These are phyloP conservation scores for Begonia peltatifolia DNA, from an alignment of 306 rosid genomes.

Conservation along the genomic window DNA sequence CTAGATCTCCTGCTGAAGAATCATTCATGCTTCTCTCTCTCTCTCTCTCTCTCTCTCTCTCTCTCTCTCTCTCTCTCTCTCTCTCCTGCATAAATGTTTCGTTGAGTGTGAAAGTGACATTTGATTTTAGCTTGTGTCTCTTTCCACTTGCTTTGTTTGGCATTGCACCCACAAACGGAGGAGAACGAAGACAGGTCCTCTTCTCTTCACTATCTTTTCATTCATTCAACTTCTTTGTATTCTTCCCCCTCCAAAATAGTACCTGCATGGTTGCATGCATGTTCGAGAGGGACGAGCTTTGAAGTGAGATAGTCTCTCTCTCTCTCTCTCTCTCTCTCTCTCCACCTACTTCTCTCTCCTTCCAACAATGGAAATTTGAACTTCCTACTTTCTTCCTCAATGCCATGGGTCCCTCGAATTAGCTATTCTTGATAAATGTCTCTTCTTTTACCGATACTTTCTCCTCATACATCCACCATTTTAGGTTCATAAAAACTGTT, in stretches of 20 bases:
- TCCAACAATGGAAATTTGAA: too few relatives aligned
- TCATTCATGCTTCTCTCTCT: constrained; percentile 1
- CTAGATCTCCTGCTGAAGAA: not conserved
- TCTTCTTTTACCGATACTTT: too few relatives aligned
- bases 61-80: not conserved
- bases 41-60: not conserved
- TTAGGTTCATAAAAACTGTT: too few relatives aligned
- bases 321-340: not conserved
- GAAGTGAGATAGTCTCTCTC: not conserved
- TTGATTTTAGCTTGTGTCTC: constrained; percentile 45
- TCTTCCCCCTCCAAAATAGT: too few relatives aligned
- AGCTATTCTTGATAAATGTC: too few relatives aligned
- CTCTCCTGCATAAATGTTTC: not conserved
- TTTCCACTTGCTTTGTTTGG: constrained; percentile 52
- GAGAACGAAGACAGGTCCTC: constrained; percentile 37
- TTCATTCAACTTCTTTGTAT: constrained; percentile 5
- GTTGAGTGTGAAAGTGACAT: constrained; percentile 38
- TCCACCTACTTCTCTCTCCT: not conserved
- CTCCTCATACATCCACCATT: too few relatives aligned
- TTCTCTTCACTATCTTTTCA: constrained; percentile 47
- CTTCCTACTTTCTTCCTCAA: too few relatives aligned
- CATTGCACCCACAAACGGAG: constrained; percentile 80
- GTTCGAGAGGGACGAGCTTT: not conserved
- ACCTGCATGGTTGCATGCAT: not conserved
- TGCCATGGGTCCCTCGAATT: too few relatives aligned